These are phyloP conservation scores for Acanthamoeba castellanii DNA, from an alignment of 208 protist genomes.

Conservation along the genomic window DNA sequence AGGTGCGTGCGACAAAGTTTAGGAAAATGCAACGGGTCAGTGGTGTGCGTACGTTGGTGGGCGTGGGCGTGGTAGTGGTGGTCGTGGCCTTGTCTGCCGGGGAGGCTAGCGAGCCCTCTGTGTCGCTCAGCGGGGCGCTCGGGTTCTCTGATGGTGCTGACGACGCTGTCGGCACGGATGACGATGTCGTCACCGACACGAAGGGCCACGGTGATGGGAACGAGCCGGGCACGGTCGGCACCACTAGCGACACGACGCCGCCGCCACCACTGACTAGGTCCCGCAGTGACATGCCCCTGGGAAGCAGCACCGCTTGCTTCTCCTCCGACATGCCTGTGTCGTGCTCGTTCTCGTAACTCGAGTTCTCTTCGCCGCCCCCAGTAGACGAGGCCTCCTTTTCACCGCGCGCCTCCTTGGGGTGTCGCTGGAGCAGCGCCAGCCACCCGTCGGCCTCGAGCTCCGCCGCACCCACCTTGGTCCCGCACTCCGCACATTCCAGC, in stretches of 20 bases:
- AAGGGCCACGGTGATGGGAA: too few species aligned
- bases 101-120: not conserved
- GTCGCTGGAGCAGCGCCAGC: not conserved
- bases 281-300: not conserved
- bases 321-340: not conserved
- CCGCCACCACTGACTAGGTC: not conserved
- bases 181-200: too few species aligned
- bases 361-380: not conserved
- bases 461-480: not conserved
- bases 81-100: not conserved
- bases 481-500: not conserved
- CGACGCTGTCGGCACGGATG: not conserved
- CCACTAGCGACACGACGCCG: not conserved
- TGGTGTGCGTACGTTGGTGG: not conserved
- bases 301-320: not conserved
- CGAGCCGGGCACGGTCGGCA: not conserved
- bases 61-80: not conserved
- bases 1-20: not conserved
- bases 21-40: not conserved
- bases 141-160: not conserved
- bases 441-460: conserved; percentile 17
- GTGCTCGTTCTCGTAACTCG: not conserved
- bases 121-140: not conserved
- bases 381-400: not conserved
- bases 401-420: conserved; percentile 9